Base-by-base conservation (phyloP, 2,329 filamentous ascomycete genomes). In the Escovopsis sp. region DNA sequence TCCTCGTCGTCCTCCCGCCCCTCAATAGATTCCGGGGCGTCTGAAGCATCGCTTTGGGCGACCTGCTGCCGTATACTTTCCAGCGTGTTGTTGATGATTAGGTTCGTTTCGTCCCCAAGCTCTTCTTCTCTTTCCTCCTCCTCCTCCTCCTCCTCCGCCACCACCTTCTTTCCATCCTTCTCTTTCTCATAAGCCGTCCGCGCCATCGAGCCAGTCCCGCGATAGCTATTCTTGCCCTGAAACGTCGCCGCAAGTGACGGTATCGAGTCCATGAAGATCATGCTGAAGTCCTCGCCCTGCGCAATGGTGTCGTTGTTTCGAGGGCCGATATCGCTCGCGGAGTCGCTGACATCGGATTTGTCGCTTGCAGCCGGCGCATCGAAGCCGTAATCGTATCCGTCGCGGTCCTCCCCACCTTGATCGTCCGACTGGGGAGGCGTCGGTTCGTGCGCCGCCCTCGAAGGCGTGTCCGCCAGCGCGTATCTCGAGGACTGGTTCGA, bases 191-290 rank as follows among this genome's bases (percentile, higher is more conserved):
- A 3, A 2, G 11, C 3, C 7, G 58, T 56, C 3, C 57, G 53
- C 20, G 58, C 55, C 9, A 56, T 49, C 14, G 56, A 57, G 43
- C 53, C 57, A 35, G 55, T 54, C n/a, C 37, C 37, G 29, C n/a
- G 25, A 27, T 9, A 27, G 11, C 36, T 38, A n/a, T 25, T 29
- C n/a, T 13, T 20, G 5, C 27, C n/a, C 13, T 32, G 33, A 42
- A 64, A 57, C 31, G 62, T 62, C 2, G 58, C 62, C 31, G 67
- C 66, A 42, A 74, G 59, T 0, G 70, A 72, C 2, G 67, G 69
- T 14, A 76, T 58, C 2, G 70, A 72, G 37, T 72, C 65, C 45
- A 74, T 64, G 29, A 71, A 70, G 43, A 76, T 76, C 70, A 75
- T 75, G 51, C 71, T 76, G 46, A 76, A 75, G 33, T 70, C 68